Percentiles rank a stretch among this genome's conserved stretches.
These are phyloP conservation scores for Neonectria ditissima DNA, from an alignment of 2,329 filamentous ascomycete genomes.

Conservation along the genomic window DNA sequence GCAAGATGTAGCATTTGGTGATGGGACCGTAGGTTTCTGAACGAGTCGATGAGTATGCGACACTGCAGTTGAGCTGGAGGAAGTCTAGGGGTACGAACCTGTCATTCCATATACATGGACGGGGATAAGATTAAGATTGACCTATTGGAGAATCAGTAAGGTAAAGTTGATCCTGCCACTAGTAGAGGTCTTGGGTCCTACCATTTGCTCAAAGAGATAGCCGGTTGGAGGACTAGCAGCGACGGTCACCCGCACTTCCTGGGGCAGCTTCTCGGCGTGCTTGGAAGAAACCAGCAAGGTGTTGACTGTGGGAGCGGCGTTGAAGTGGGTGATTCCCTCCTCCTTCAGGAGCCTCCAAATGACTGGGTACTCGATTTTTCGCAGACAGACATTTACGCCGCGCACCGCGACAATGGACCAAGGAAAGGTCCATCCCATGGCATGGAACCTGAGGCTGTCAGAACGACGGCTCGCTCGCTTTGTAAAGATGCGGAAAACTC, in stretches of 20 bases:
- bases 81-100: conserved; percentile 39
- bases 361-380: conserved; percentile 93
- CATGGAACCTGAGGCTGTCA: conserved; percentile 66
- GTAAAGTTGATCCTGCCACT: no score
- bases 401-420: conserved; percentile 94
- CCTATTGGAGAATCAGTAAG: conserved; percentile 44
- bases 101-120: conserved; percentile 93
- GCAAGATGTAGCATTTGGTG: conserved; percentile 91
- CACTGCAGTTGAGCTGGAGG: background rate
- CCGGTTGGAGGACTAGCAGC: conserved; percentile 91
- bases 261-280: conserved; percentile 76
- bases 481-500: conserved; percentile 55
- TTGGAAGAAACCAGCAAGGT: conserved; percentile 86
- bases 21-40: conserved; percentile 92
- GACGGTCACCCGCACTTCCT: conserved; percentile 87
- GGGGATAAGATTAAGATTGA: conserved; percentile 81
- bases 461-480: background rate
- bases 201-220: conserved; percentile 95
- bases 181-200: conserved; percentile 43
- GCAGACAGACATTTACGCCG: conserved; percentile 93
- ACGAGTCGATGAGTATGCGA: conserved; percentile 2
- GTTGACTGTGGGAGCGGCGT: conserved; percentile 95
- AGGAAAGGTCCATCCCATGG: conserved; percentile 85
- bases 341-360: conserved; percentile 92
- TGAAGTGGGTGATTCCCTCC: conserved; percentile 93